Evolutionary conservation across 192 early-diverging fungal species (phyloP), one percentile per base, ranked within the genome.

Genomic region (Thoreauomyces humboldtii): DNA sequence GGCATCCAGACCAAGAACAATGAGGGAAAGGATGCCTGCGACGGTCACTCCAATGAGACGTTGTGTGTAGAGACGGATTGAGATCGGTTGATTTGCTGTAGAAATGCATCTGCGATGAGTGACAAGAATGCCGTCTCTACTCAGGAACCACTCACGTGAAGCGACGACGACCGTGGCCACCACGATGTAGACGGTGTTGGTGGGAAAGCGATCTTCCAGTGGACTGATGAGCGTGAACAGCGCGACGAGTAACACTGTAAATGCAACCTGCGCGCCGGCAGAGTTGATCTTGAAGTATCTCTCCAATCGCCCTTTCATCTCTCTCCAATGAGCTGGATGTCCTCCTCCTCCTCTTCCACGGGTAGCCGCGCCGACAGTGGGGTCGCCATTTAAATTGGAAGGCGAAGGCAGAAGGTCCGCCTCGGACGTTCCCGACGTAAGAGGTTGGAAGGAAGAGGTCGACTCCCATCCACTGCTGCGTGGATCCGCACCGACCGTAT

Each of bases 151-250:
- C 63, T 65, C 28, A 65, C 63, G 65, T 32, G 41, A 14, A 22
- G 65, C 42, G 14, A 58, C 42, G 34, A 67, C 57, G 27, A 67
- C 35, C 7, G 57, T 44, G 4, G 65, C 54, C 12, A 67, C 47
- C 14, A 36, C 46, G 19, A 67, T 15, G 35, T 59, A 67, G 0
- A 67, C 44, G 32, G 65, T 55, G 36, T 67, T 67, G 5, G 45
- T 46, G 6, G 65, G 55, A n/a, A 28, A 58, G 15, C 0, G 3
- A 7, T 58, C 57, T 48, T 59, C 44, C 9, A 67, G 14, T 19
- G 65, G 65, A 9, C 51, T 67, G 54, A 67, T 67, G 5, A 67
- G 44, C 1, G 56, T 59, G 31, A 67, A 67, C 11, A 59, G 46
- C 15, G 55, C 17, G 1, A 43, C 56, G 4, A 67, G 19, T 14